phyloP scores from a whole-genome alignment of 2,329 filamentous ascomycete genomes.

The Teratosphaeria zuluensis region DNA sequence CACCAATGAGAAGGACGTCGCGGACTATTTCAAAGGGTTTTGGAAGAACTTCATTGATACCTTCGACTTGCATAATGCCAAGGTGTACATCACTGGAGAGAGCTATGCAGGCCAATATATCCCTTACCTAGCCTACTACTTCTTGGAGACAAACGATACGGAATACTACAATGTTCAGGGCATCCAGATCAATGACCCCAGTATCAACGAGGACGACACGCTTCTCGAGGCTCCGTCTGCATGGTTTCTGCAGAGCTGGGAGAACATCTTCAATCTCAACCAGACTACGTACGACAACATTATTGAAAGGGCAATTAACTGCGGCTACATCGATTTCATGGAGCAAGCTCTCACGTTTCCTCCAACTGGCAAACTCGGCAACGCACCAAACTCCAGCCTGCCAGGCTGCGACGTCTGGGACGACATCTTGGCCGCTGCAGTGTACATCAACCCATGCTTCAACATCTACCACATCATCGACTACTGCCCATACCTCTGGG shows the following conservation, averaged over 20 bases:
- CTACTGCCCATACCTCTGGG: constrained; percentile 19
- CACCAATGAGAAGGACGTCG: constrained; percentile 32
- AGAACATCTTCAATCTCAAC: constrained; percentile 33
- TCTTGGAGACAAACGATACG: constrained; percentile 20
- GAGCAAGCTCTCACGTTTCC: constrained; percentile 37
- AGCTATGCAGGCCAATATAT: constrained; percentile 22
- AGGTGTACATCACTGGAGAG: constrained; percentile 32
- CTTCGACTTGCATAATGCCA: constrained; percentile 42
- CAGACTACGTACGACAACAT: constrained; percentile 31
- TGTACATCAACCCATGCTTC: constrained; percentile 25
- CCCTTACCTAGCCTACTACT: constrained; percentile 24
- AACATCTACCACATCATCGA: constrained; percentile 25
- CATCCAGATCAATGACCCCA: constrained; percentile 24
- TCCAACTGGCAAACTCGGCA: constrained; percentile 15
- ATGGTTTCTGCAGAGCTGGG: constrained; percentile 10
- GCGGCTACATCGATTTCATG: constrained; percentile 36
- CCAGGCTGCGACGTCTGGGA: constrained; percentile 24
- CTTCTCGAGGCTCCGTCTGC: constrained; percentile 16
- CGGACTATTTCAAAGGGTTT: constrained; percentile 33
- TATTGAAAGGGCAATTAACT: constrained; percentile 24
- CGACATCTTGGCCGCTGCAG: constrained; percentile 21
- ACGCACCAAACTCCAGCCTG: constrained; percentile 3
- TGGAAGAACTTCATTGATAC: constrained; percentile 43
- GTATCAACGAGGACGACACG: constrained; percentile 41
- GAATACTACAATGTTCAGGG: constrained; percentile 25